phyloP scores from a whole-genome alignment of 768 basidiomycete genomes.

The Tylopilus balloui region DNA sequence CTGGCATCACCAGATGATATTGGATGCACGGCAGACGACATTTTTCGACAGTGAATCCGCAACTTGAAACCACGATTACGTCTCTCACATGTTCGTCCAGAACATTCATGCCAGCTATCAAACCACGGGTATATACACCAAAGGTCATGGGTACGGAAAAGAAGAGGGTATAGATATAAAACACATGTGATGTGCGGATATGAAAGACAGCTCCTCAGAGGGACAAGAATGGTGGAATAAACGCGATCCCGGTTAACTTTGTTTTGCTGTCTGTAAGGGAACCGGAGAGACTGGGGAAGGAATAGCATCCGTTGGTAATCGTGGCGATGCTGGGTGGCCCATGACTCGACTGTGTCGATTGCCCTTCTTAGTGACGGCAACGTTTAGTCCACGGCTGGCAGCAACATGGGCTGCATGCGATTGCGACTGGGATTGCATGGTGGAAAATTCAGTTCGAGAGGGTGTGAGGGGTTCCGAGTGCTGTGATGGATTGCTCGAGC shows the following conservation, averaged over 20 bases:
- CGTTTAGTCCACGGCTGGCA: slow-evolving; percentile 66
- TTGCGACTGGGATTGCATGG: slow-evolving; percentile 38
- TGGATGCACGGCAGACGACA: no score
- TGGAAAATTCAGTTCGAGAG: slow-evolving; percentile 25
- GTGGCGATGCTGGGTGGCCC: slow-evolving; percentile 52
- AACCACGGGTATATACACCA: slow-evolving; percentile 23
- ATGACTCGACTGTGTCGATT: slow-evolving; percentile 63
- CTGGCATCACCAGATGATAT: no score
- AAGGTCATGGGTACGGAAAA: slow-evolving; percentile 5
- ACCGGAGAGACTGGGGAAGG: slow-evolving; percentile 14
- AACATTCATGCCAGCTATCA: slow-evolving; percentile 4
- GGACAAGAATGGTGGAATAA: neutral
- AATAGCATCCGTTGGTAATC: slow-evolving; percentile 17
- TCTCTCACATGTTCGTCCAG: neutral
- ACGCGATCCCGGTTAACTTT: slow-evolving; percentile 13
- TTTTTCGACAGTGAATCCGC: neutral
- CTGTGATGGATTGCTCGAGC: slow-evolving; percentile 37
- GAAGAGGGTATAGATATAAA: slow-evolving; percentile 27
- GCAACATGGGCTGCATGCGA: slow-evolving; percentile 59
- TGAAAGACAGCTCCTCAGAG: neutral
- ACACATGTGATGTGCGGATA: slow-evolving; percentile 16
- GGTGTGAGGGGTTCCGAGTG: slow-evolving; percentile 17
- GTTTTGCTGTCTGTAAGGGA: slow-evolving; percentile 23
- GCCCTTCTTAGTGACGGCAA: slow-evolving; percentile 52
- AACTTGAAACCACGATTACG: neutral